phyloP scores from a whole-genome alignment of 2,329 filamentous ascomycete genomes.

The Neofusicoccum cordaticola region DNA sequence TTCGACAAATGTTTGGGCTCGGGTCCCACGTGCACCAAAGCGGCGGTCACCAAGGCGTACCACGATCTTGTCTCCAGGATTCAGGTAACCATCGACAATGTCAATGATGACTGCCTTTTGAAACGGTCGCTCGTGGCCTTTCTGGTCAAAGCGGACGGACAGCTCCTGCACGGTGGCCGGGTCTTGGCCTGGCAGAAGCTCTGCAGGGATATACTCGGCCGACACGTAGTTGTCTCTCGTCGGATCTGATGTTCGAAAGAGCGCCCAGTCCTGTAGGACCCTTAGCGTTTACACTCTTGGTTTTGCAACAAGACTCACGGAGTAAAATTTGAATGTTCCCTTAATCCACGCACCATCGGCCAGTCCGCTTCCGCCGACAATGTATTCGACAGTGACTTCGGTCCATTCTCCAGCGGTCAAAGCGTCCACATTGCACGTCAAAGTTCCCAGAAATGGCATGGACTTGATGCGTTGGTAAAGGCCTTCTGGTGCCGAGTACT shows the following conservation, averaged over 20 bases:
- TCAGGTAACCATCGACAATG: constrained; percentile 38
- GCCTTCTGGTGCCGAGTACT: background rate
- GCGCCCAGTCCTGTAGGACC: constrained; percentile 28
- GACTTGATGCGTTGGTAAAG: background rate
- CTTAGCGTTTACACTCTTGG: too few relatives aligned
- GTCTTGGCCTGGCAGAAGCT: constrained; percentile 29
- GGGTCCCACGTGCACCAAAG: constrained; percentile 32
- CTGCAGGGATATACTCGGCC: constrained; percentile 30
- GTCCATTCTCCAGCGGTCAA: constrained; percentile 1
- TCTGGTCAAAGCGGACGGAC: constrained; percentile 38
- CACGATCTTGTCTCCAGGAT: constrained; percentile 35
- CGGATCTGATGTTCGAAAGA: constrained; percentile 35
- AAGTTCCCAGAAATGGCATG: background rate
- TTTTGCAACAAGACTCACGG: constrained; percentile 10
- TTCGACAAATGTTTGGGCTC: constrained; percentile 38
- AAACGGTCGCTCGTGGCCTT: constrained; percentile 39
- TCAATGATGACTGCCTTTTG: constrained; percentile 31
- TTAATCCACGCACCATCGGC: constrained; percentile 40
- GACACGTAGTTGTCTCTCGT: constrained; percentile 25
- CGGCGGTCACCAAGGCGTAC: constrained; percentile 34
- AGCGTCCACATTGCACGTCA: background rate
- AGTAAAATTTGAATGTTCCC: constrained; percentile 41
- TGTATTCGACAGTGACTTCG: constrained; percentile 21
- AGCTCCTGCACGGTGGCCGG: constrained; percentile 35
- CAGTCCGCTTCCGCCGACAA: constrained; percentile 31